Conservation (phyloP, 1,284 basidiomycete genomes). For the Tilletia walkeri region DNA sequence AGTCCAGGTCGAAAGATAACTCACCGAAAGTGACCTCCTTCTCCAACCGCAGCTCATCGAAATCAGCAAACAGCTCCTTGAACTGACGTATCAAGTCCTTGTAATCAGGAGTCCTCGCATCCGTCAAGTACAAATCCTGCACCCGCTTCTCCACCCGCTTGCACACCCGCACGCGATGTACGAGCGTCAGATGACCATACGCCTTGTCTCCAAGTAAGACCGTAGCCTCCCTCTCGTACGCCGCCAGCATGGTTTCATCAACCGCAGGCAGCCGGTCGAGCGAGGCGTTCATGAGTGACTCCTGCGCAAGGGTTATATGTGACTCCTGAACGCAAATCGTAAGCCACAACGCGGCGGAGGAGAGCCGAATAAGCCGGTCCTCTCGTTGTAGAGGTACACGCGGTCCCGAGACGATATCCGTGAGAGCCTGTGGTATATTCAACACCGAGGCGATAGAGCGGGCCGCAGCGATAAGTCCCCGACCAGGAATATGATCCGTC, state of each 20-base stretch:
- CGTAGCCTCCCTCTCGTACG: not conserved
- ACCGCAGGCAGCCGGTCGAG: not conserved
- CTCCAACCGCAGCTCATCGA: not conserved
- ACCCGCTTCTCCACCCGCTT: not conserved
- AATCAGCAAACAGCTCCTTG: not conserved
- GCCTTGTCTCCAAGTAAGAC: not conserved
- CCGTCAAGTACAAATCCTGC: not conserved
- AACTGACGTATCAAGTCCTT: not conserved
- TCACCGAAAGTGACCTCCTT: not conserved
- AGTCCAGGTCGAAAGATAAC: not conserved
- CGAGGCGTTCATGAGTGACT: conserved; percentile 12
- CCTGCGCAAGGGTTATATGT: conserved; percentile 1
- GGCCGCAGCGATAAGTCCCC: not conserved
- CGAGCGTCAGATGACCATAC: not conserved
- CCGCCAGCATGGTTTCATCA: not conserved
- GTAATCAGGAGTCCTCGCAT: not conserved
- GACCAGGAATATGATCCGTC: not conserved
- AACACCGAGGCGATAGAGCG: not conserved
- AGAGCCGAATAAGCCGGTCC: not conserved
- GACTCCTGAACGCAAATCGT: conserved; percentile 8
- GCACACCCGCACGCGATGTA: not conserved
- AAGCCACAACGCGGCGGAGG: not conserved
- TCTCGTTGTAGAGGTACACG: not conserved
- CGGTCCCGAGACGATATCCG: not conserved
- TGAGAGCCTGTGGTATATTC: not conserved